phyloP scores from a whole-genome alignment of 2,329 filamentous ascomycete genomes.

The Stromatinia cepivora region DNA sequence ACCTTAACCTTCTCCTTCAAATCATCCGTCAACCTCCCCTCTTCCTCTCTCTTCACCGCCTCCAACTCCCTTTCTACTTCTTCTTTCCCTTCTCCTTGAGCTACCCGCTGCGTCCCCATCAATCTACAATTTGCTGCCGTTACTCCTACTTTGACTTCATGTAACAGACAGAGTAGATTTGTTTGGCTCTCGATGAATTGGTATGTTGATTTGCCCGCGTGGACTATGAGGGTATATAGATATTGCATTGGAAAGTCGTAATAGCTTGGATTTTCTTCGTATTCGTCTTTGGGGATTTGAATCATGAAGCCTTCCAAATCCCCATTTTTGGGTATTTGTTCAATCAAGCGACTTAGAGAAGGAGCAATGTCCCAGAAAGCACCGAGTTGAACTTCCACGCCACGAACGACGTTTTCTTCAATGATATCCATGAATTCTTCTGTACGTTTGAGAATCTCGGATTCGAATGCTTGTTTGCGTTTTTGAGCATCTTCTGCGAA shows the following conservation, averaged over 20 bases:
- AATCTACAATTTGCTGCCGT: constrained; percentile 68
- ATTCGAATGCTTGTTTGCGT: constrained; percentile 68
- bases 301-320: constrained; percentile 61
- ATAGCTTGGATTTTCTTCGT: constrained; percentile 83
- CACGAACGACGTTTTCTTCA: constrained; percentile 80
- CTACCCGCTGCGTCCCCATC: constrained; percentile 61
- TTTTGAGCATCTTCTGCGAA: constrained; percentile 77
- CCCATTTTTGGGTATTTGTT: constrained; percentile 67
- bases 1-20: constrained; percentile 90
- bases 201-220: constrained; percentile 89
- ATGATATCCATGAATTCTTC: constrained; percentile 77
- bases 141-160: constrained; percentile 82
- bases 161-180: constrained; percentile 84
- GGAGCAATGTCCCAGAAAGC: constrained; percentile 99
- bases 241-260: constrained; percentile 83
- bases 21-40: constrained; percentile 73
- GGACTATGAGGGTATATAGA: constrained; percentile 78
- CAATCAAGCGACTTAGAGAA: constrained; percentile 71
- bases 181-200: constrained; percentile 96
- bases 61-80: constrained; percentile 48
- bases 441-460: constrained; percentile 70
- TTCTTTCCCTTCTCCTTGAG: constrained; percentile 44
- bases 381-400: constrained; percentile 86
- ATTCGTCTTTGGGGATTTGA: constrained; percentile 76
- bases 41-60: constrained; percentile 65